Base-by-base conservation (phyloP, 2,329 filamentous ascomycete species). In the Pseudocercospora eumusae region DNA sequence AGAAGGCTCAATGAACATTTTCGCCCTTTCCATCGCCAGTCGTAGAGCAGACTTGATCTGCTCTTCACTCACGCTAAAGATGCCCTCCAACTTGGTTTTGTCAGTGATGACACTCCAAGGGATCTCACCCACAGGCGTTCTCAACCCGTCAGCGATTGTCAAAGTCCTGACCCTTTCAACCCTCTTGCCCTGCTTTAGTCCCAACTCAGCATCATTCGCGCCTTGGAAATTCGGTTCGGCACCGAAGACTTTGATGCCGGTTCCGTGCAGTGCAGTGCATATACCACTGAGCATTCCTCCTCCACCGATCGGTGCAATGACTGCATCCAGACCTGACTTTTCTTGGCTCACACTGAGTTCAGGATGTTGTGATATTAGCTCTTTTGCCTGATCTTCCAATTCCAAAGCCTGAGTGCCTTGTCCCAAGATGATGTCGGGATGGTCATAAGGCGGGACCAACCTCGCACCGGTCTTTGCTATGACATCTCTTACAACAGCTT, bases 371-470 rank as follows among this genome's bases (percentile, higher is more conserved):
- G 69, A 67, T 45, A 88, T 79, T 64, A 88, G 70, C 47, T 82
- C 80, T 3, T 73, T 75, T 1, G 88, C 90, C 73, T 98, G 93
- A 63, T 84, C 80, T 73, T 92, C 88, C 33, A 97, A 76, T 76
- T 99, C 95, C 4, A 97, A 75, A 0, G 87, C 93, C 64, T 91
- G 81, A 0, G 93, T 98, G n/a, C 93, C 95, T 79, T 97, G 93
- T 0, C 95, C 93, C 0, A 96, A 84, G 60, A 98, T 89, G 67
- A 97, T 92, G 75, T 97, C 86, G 2, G 90, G 89, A 77, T 98
- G 91, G 75, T 98, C 91, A 74, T 97, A 97, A 0, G 95, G 93
- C 58, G 93, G 93, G 4, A 99, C 84, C 9, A 97, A 80, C 0
- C 88, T 86, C 0, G 92, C 92, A 44, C 89, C 88, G 0, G 91